Percentiles rank a stretch among this genome's conserved stretches.
phyloP scores from a whole-genome alignment of 2,329 filamentous ascomycete genomes.

The Pseudogymnoascus sp. region DNA sequence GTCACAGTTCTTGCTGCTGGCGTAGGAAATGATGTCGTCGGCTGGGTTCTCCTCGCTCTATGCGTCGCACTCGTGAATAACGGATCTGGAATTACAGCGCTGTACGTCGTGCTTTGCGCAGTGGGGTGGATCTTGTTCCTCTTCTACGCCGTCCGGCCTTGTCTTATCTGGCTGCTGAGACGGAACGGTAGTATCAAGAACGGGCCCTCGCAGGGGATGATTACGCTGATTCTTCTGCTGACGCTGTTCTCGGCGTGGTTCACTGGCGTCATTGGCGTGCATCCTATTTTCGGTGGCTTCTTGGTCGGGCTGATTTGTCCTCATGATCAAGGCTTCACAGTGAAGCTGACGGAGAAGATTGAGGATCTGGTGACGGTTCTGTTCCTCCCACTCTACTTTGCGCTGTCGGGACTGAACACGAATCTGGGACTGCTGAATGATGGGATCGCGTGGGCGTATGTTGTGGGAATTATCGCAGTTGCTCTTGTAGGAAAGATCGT shows the following conservation, averaged over 20 bases:
- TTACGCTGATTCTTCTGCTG: slow-evolving; percentile 73
- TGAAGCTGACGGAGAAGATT: slow-evolving; percentile 87
- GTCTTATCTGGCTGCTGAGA: slow-evolving; percentile 65
- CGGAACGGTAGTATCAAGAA: slow-evolving; percentile 73
- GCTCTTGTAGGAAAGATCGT: slow-evolving; percentile 81
- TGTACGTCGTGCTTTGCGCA: slow-evolving; percentile 74
- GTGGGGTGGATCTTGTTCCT: slow-evolving; percentile 71
- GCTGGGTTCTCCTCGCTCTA: slow-evolving; percentile 86
- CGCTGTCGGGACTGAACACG: slow-evolving; percentile 81
- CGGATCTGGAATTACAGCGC: slow-evolving; percentile 67
- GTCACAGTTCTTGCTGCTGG: slow-evolving; percentile 84
- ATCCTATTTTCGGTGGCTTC: slow-evolving; percentile 85
- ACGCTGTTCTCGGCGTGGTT: slow-evolving; percentile 77
- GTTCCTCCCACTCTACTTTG: slow-evolving; percentile 88
- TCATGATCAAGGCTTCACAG: slow-evolving; percentile 81
- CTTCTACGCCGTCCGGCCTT: slow-evolving; percentile 61
- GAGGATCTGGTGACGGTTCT: slow-evolving; percentile 81
- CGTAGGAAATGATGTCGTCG: slow-evolving; percentile 84
- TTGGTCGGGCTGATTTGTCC: slow-evolving; percentile 83
- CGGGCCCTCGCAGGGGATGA: slow-evolving; percentile 77
- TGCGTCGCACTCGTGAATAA: slow-evolving; percentile 92
- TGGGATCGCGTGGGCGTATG: slow-evolving; percentile 83
- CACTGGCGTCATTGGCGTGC: slow-evolving; percentile 82
- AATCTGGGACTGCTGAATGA: slow-evolving; percentile 75
- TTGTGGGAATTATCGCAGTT: slow-evolving; percentile 70